Base-by-base conservation (phyloP, 2,329 filamentous ascomycete species). In the Apiospora pterosperma region DNA sequence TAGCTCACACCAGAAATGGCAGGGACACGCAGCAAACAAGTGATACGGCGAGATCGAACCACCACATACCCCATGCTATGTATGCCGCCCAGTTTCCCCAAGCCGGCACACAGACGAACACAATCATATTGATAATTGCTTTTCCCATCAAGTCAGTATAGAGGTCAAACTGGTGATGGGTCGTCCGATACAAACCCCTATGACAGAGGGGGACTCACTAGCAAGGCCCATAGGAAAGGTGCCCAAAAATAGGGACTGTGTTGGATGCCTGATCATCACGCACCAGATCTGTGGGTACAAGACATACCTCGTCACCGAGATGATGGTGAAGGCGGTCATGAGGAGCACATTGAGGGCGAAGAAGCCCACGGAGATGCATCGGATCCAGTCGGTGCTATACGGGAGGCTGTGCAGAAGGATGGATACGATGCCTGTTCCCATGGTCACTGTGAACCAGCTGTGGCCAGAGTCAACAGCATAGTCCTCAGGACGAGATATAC, bases 371-470 rank as follows among this genome's bases (percentile, higher is more conserved):
- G 85, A 83, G 28, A 89, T 76, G 73, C 83, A 87, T 67, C 85
- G 80, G 0, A 90, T 76, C 78, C 82, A 85, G 12, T 68, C 67
- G 2, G 80, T 79, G 64, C 86, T 80, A 73, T 86, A 90, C 0
- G 87, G 87, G 4, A 90, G 80, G 10, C 81, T 81, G 65, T 84
- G 78, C 5, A 90, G 79, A 5, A 90, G 77, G 28, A 88, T 80
- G 0, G 84, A 84, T 0, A 86, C 82, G 44, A 90, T 85, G 14
- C 88, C 88, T 0, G 88, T 90, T 36, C 88, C 87, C 87, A 90
- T 86, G n/a, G 77, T 84, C 25, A 82, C 78, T 0, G 79, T 76
- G 71, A 85, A 62, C 59, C 59, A 61, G 19, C 58, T 60, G 21
- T 3, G 14, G 25, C 1, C n/a, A 16, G 14, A n/a, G 36, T 36